Evolutionary conservation across 2,329 filamentous ascomycete species (phyloP).

Genomic region (Sordariomycetes sp.): DNA sequence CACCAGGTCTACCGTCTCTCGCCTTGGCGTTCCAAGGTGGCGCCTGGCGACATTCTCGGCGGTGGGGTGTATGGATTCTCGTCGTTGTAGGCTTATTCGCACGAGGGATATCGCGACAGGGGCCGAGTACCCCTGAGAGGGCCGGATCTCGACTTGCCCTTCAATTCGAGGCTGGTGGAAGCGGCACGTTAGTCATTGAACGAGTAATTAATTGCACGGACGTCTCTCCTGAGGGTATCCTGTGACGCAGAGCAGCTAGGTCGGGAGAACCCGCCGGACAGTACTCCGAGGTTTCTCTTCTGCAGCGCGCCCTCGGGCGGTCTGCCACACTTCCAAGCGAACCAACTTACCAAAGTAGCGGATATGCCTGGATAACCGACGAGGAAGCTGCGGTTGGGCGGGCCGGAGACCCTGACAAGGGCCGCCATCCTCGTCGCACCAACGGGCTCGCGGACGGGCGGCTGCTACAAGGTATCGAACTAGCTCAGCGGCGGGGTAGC

Average conservation of each 20-base stretch:
- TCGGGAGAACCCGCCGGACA: background rate
- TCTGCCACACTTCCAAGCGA: background rate
- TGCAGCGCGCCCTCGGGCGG: background rate
- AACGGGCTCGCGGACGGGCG: background rate
- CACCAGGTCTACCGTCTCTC: slow-evolving; percentile 85
- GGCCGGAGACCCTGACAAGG: slow-evolving; percentile 92
- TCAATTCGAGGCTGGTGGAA: slow-evolving; percentile 75
- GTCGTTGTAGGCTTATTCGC: slow-evolving; percentile 83
- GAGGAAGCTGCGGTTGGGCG: slow-evolving; percentile 92
- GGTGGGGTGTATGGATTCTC: slow-evolving; percentile 92
- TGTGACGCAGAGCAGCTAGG: background rate
- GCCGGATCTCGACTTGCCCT: slow-evolving; percentile 93
- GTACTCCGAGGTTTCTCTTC: background rate
- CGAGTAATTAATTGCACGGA: background rate
- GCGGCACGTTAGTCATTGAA: slow-evolving; percentile 4
- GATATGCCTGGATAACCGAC: slow-evolving; percentile 98
- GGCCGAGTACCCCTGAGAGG: slow-evolving; percentile 72
- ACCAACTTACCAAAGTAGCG: slow-evolving; percentile 73
- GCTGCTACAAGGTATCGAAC: background rate
- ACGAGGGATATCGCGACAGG: slow-evolving; percentile 88
- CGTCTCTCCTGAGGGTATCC: background rate
- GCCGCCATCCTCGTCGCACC: slow-evolving; percentile 43
- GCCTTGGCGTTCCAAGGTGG: slow-evolving; percentile 78
- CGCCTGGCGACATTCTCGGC: slow-evolving; percentile 92
- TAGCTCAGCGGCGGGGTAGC: slow-evolving; percentile 1